Conservation (phyloP, 345 rosid species). For the Alliaria petiolata region DNA sequence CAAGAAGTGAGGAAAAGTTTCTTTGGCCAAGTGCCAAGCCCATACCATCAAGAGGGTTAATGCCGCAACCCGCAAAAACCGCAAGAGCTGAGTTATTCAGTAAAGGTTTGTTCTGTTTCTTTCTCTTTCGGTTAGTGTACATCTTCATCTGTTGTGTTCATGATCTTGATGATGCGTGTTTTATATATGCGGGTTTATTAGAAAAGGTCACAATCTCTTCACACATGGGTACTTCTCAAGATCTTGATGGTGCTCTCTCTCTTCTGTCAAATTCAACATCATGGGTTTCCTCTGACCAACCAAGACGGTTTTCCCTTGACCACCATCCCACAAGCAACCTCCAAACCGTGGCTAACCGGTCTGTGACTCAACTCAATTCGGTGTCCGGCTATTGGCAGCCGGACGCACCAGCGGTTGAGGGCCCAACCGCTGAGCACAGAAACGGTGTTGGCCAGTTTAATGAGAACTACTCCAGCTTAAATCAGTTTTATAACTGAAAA, state of each 20-base stretch:
- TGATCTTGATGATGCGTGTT: not conserved
- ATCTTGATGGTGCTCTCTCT: slow-evolving; percentile 98
- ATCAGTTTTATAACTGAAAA: slow-evolving; percentile 45
- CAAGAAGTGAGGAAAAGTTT: slow-evolving; percentile 38
- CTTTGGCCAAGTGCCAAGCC: slow-evolving; percentile 47
- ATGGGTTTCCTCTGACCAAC: slow-evolving; percentile 45
- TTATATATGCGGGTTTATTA: slow-evolving; percentile 35
- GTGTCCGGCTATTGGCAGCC: slow-evolving; percentile 44
- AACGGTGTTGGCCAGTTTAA: slow-evolving; percentile 36
- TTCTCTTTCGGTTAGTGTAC: not conserved
- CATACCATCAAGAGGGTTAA: slow-evolving; percentile 45
- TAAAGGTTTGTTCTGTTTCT: slow-evolving; percentile 39
- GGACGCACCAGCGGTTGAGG: slow-evolving; percentile 30
- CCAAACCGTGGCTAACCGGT: slow-evolving; percentile 31
- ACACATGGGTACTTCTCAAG: slow-evolving; percentile 52
- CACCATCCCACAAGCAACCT: slow-evolving; percentile 34
- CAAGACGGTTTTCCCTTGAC: slow-evolving; percentile 43
- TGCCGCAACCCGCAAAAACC: slow-evolving; percentile 36
- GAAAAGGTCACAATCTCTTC: slow-evolving; percentile 56
- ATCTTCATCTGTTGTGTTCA: not conserved
- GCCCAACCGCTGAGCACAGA: slow-evolving; percentile 26
- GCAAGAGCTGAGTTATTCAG: slow-evolving; percentile 20
- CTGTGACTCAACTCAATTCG: slow-evolving; percentile 27
- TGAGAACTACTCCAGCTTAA: slow-evolving; percentile 42
- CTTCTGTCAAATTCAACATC: slow-evolving; percentile 91